phyloP scores from a whole-genome alignment of 208 protist genomes.

The Wallacemonas sp. region DNA sequence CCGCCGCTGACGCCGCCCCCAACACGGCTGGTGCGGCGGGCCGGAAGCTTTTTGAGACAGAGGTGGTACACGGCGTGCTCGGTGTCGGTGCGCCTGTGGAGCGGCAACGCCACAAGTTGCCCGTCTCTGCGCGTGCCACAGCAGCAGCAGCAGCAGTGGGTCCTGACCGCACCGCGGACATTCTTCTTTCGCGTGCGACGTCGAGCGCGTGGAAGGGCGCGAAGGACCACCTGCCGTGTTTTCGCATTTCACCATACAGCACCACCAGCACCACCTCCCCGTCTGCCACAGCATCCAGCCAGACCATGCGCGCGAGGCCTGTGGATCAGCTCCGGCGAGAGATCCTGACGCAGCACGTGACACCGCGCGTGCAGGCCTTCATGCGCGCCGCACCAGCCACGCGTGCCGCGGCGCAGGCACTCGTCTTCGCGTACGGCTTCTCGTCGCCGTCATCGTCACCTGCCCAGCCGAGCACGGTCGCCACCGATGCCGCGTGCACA shows the following conservation, averaged over 20 bases:
- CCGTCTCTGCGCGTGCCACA: background rate
- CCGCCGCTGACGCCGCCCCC: no score
- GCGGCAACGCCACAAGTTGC: constrained; percentile 1
- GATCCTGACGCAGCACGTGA: background rate
- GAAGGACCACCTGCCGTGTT: no score
- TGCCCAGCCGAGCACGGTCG: no score
- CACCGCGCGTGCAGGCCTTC: constrained; percentile 12
- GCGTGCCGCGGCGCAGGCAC: background rate
- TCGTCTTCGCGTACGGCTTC: constrained; percentile 5
- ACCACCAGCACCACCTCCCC: no score
- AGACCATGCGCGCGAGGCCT: background rate
- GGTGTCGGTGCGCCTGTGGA: background rate
- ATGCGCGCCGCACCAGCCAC: background rate
- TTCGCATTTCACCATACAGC: background rate
- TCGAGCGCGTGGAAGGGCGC: no score
- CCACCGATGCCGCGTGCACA: no score
- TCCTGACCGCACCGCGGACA: no score
- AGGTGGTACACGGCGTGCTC: background rate
- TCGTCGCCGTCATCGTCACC: no score
- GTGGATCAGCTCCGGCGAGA: constrained; percentile 4
- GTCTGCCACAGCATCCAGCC: no score
- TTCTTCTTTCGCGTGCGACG: no score
- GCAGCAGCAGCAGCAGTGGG: no score
- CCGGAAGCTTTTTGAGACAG: constrained; percentile 4
- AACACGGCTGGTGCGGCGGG: no score